Base-by-base conservation (phyloP, 495 filamentous ascomycete species). In the Penicillium pulvis region DNA sequence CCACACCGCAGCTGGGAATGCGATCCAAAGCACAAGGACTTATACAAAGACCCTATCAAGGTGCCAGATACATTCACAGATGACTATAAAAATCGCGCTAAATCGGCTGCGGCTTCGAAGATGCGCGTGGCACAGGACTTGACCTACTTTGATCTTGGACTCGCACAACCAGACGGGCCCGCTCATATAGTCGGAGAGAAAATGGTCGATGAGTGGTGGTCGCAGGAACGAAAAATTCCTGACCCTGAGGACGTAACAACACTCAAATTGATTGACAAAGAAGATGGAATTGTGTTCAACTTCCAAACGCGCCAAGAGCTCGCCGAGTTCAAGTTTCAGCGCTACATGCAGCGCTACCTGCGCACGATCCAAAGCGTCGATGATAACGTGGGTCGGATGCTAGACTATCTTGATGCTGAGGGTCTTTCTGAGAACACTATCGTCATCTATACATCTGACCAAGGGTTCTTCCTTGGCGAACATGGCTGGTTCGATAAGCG, bases 401-500 rank as follows among this genome's bases (percentile, higher is more conserved):
- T 79, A 1, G 63, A 75, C 23, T 71, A 70, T 35, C 65, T 77
- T 9, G 74, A 79, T 23, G 50, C 36, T 0, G 68, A 72, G 39
- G 69, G 61, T 5, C 56, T 75, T 2, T 56, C 65, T 2, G 65
- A 78, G 4, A 72, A 78, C 58, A 79, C 75, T 0, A 62, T 78
- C 26, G 66, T 78, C 2, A 70, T 78, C 39, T 79, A 79, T 48
- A 76, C 75, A 20, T 72, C 69, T 12, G 77, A 79, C 55, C 76
- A 79, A 49, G 76, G 75, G 12, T 79, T 79, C 69, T 79, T 79
- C 63, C 73, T 79, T 20, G 77, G 77, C 9, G 77, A 79, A 36
- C 77, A 79, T 54, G 77, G 75, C 47, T 79, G 75, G 77, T 77
- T 79, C 56, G 77, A 78, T 46, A 79, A 79, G 62, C 69, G 77